Evolutionary conservation across 257 asterid genomes (phyloP).

Genomic region (Nicotiana sylvestris): DNA sequence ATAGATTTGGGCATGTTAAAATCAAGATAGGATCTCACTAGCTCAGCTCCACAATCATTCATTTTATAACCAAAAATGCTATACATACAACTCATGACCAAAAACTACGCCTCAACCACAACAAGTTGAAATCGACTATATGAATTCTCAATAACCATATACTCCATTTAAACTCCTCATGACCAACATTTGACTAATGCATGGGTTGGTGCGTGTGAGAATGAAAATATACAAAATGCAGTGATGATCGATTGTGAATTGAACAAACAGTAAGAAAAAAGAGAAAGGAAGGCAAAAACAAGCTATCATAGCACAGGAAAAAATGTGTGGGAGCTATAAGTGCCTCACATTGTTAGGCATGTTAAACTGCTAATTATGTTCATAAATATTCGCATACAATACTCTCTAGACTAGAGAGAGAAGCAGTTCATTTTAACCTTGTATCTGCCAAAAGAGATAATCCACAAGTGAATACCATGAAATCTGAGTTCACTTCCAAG

Average conservation of each 20-base stretch:
- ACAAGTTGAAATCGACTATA: no score
- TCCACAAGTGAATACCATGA: background rate
- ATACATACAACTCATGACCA: no score
- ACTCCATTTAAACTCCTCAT: background rate
- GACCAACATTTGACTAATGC: background rate
- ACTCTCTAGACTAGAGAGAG: background rate
- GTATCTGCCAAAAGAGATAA: constrained; percentile 6
- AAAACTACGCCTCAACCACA: no score
- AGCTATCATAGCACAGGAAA: background rate
- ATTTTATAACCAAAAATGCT: no score
- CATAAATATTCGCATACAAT: background rate
- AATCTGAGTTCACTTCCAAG: background rate
- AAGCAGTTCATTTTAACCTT: background rate
- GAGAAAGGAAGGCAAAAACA: background rate
- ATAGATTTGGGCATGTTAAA: background rate
- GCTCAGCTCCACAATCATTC: no score
- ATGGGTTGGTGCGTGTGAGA: background rate
- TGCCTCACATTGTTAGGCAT: background rate
- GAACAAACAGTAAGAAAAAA: background rate
- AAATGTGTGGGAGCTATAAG: background rate
- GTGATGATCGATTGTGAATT: background rate
- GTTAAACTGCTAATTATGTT: background rate
- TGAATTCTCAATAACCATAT: no score
- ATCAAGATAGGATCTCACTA: background rate
- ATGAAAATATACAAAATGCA: background rate